Percentiles rank a stretch among this genome's conserved stretches.
Conservation (phyloP, 768 basidiomycete species). For the Rhodocollybia butyracea region DNA sequence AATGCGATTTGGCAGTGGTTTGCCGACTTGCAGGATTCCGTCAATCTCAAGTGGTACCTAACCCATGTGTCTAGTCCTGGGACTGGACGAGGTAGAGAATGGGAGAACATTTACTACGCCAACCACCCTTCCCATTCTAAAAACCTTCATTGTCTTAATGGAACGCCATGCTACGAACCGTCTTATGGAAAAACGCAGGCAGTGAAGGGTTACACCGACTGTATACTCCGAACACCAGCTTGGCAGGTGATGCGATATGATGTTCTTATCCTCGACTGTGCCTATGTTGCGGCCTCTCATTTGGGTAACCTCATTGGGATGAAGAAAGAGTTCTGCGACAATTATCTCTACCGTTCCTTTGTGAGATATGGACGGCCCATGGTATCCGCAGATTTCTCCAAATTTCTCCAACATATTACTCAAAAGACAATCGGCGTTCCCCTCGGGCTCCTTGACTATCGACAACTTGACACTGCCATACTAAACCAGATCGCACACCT, state of each 20-base stretch:
- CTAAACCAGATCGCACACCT: background rate
- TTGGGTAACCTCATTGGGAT: background rate
- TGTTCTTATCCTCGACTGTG: background rate
- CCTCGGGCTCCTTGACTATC: background rate
- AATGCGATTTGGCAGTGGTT: background rate
- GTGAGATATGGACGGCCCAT: background rate
- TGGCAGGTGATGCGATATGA: background rate
- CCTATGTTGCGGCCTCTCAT: background rate
- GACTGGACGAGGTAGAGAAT: background rate
- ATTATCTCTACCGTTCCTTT: background rate
- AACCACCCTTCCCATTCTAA: background rate
- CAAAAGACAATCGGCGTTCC: background rate
- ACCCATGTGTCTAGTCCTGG: background rate
- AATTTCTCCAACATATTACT: background rate
- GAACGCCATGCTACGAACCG: background rate
- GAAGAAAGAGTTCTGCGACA: background rate
- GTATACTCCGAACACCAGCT: background rate
- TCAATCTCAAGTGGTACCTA: background rate
- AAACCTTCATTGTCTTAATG: background rate
- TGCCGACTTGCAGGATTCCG: background rate
- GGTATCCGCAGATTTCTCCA: background rate
- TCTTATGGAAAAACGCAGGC: background rate
- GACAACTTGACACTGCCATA: background rate
- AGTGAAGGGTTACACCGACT: background rate
- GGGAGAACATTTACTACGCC: background rate